These are phyloP conservation scores for Xerocomus minutiporus DNA, from an alignment of 1,284 basidiomycete genomes.

Conservation along the genomic window DNA sequence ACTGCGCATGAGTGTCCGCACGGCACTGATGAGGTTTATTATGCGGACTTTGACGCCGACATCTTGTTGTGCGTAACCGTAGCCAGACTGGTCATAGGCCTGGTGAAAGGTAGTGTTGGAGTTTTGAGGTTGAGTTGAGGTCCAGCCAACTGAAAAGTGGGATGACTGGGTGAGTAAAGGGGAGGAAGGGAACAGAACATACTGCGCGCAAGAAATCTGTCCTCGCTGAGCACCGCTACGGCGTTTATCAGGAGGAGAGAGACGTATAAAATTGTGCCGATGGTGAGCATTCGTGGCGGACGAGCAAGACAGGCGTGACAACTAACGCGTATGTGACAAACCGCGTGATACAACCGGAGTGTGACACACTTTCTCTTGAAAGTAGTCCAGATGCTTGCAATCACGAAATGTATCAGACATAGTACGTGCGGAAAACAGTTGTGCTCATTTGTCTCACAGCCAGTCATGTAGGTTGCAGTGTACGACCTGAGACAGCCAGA, in stretches of 20 bases:
- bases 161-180: slow-evolving; percentile 8
- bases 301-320: neutral
- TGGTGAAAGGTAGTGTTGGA: slow-evolving; percentile 56
- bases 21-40: slow-evolving; percentile 89
- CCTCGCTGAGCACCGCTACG: slow-evolving; percentile 91
- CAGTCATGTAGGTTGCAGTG: slow-evolving; percentile 4
- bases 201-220: slow-evolving; percentile 92
- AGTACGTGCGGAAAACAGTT: slow-evolving; percentile 12
- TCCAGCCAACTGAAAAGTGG: slow-evolving; percentile 79
- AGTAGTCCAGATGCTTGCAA: slow-evolving; percentile 32
- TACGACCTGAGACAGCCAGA: slow-evolving; percentile 21
- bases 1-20: slow-evolving; percentile 95
- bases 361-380: neutral
- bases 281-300: slow-evolving; percentile 41
- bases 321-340: slow-evolving; percentile 20
- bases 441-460: slow-evolving; percentile 4
- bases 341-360: slow-evolving; percentile 14
- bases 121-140: slow-evolving; percentile 59
- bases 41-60: slow-evolving; percentile 79
- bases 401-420: slow-evolving; percentile 20
- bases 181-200: slow-evolving; percentile 33
- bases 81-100: slow-evolving; percentile 62
- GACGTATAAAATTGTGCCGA: slow-evolving; percentile 71
- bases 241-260: slow-evolving; percentile 85
- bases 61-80: slow-evolving; percentile 51